Evolutionary conservation across 768 basidiomycete species (phyloP), one percentile per base, ranked within the genome.

Genomic region (Termitomyces sp.): DNA sequence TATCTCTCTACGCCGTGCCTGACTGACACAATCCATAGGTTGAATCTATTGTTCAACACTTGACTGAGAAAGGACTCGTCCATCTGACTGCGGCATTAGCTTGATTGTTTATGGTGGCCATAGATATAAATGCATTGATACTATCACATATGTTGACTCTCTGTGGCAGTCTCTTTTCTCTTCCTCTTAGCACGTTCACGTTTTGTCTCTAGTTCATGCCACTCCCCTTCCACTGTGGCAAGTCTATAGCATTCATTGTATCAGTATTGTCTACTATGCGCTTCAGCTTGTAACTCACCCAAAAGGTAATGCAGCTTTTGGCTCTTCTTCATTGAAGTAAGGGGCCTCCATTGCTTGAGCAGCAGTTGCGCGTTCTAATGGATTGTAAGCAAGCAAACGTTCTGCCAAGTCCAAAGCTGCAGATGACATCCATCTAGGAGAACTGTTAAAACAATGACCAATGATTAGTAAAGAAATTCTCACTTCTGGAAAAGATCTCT

Each of bases 131-230:
- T 71, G 61, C 66, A 66, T 68, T 63, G 60, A 67, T 70, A 70
- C 70, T 60, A 68, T 66, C 69, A 70, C 67, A 69, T 50, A 60
- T 62, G 57, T 65, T 64, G 60, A 60, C 63, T 62, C 64, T 66
- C 64, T 58, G 68, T 56, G 43, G 69, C 64, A 68, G 72, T 74
- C 73, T 86, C 89, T 80, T 83, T 89, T 76, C 83, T 83, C 71
- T 86, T 81, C 74, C 90, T 89, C 77, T 86, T 91, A 60, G 89
- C 88, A 45, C 93, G 83, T 76, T 98, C 94, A 60, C 88, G 83
- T 74, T 98, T 99, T 12, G 93, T 92, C 73, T 98, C 96, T 64
- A 96, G 81, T 73, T 99, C 97, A 74, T 99, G 97, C 92, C 96
- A 98, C 72, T 98, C 97, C 49, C 97, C 96, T 71, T 93, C 86